Evolutionary conservation across 495 filamentous ascomycete species (phyloP), one percentile per base, ranked within the genome.

Genomic region (Xylaria palmicola): DNA sequence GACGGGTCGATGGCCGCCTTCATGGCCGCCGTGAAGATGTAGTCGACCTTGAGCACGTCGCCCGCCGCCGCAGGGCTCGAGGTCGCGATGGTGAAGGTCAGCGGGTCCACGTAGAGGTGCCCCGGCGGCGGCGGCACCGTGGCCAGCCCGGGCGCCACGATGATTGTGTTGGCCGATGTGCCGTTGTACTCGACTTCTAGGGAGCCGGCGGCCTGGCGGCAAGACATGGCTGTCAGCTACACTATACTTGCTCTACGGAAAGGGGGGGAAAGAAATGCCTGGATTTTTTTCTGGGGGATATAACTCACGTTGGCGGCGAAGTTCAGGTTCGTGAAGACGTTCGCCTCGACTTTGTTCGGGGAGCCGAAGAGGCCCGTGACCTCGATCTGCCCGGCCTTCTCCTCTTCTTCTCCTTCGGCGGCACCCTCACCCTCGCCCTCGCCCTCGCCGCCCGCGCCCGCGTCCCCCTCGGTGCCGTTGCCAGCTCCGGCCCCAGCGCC

Each of bases 321-420:
- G 45, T 48, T 48, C n/a, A 48, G 27, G 13, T 48, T 48, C 22
- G 45, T 29, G 45, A 48, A 48, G 4, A 48, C 45, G 45, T 48
- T 48, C 9, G 45, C 45, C 13, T 48, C 45, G 45, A 48, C 45
- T 13, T 20, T n/a, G 27, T 48, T 48, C 10, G 13, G 22, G 20
- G 45, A 48, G 45, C 45, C 45, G 45, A 48, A 48, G 45, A 48
- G 9, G 45, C 45, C 45, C 12, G 22, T 30, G 15, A 48, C 45
- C 20, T 29, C 45, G 45, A 48, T 48, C 27, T 48, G 45, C 1
- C 45, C 45, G 27, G 45, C 15, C 15, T 48, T 48, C 0, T 48
- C 45, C 3, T 48, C 22, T 81, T 84, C 30, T 75, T 83, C 45
- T 12, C 20, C 45, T 6, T 48, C 27, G 6, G 22, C 45, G 15